phyloP scores from a whole-genome alignment of 2,329 filamentous ascomycete genomes.

The Fragosphaeria purpurea region DNA sequence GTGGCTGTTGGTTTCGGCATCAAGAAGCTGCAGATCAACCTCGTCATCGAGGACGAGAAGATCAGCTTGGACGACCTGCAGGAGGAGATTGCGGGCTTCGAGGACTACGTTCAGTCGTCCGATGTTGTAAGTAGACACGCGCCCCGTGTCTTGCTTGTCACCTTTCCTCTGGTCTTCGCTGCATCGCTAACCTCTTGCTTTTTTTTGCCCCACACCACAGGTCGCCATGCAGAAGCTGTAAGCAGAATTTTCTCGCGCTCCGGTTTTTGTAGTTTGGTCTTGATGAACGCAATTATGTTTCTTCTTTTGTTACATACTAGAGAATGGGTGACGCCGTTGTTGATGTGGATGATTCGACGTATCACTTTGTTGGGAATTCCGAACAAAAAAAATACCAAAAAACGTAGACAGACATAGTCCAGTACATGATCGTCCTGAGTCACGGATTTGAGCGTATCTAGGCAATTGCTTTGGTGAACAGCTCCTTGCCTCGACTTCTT shows the following conservation, averaged over 20 bases:
- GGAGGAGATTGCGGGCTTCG: constrained; percentile 69
- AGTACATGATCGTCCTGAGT: no score
- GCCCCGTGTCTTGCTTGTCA: no score
- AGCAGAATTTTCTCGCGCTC: constrained; percentile 19
- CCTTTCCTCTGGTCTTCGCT: no score
- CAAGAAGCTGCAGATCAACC: constrained; percentile 98
- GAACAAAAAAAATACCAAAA: neutral
- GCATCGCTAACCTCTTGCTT: no score
- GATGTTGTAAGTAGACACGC: constrained; percentile 48
- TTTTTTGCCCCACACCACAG: no score
- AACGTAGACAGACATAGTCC: neutral
- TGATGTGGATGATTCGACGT: neutral
- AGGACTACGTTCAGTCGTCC: constrained; percentile 93
- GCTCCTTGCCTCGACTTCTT: no score
- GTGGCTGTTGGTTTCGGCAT: constrained; percentile 93
- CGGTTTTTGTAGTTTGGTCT: neutral
- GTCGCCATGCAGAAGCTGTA: constrained; percentile 86
- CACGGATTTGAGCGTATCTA: no score
- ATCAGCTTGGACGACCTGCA: constrained; percentile 78
- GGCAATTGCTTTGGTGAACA: no score
- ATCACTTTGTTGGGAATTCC: no score
- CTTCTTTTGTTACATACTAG: no score
- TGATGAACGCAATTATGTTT: neutral
- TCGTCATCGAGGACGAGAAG: constrained; percentile 97
- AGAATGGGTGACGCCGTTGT: neutral